These are phyloP conservation scores for Daldinia grandis DNA, from an alignment of 495 filamentous ascomycete species.

Conservation along the genomic window DNA sequence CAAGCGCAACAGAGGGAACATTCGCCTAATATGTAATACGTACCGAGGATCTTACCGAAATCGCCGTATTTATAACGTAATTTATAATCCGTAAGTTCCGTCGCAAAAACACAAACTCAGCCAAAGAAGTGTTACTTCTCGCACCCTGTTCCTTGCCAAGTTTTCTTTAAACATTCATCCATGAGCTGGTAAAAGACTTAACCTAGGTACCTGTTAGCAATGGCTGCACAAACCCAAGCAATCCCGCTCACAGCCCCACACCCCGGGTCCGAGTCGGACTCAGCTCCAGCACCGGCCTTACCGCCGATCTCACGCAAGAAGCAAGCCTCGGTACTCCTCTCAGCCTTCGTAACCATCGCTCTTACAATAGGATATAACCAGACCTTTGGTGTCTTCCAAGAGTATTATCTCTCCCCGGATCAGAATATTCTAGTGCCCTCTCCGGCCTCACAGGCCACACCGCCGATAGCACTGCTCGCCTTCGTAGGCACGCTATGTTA, in stretches of 20 bases:
- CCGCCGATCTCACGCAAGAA: slow-evolving; percentile 50
- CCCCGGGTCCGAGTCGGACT: slow-evolving; percentile 16
- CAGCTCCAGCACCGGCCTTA: slow-evolving; percentile 32
- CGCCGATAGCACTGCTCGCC: slow-evolving; percentile 54
- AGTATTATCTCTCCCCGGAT: slow-evolving; percentile 56
- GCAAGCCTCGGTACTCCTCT: slow-evolving; percentile 54
- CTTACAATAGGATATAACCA: slow-evolving; percentile 63
- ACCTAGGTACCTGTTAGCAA: too few relatives aligned
- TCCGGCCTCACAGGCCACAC: slow-evolving; percentile 41
- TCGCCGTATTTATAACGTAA: background rate
- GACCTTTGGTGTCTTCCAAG: slow-evolving; percentile 58
- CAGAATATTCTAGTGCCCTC: slow-evolving; percentile 49
- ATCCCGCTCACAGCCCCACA: slow-evolving; percentile 27
- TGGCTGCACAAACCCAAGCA: slow-evolving; percentile 19
- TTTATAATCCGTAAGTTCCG: background rate
- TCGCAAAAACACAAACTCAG: background rate
- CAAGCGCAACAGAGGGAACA: background rate
- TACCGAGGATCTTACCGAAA: background rate
- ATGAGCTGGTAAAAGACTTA: background rate
- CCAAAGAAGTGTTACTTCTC: background rate
- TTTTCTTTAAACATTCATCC: background rate
- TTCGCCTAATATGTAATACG: background rate
- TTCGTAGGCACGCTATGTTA: slow-evolving; percentile 60
- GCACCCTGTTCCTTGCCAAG: background rate
- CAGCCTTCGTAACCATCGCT: slow-evolving; percentile 55